Percentiles rank a stretch among this genome's conserved stretches.
Conservation (phyloP, 805 yeast genomes). For the Candida vartiovaarae region DNA sequence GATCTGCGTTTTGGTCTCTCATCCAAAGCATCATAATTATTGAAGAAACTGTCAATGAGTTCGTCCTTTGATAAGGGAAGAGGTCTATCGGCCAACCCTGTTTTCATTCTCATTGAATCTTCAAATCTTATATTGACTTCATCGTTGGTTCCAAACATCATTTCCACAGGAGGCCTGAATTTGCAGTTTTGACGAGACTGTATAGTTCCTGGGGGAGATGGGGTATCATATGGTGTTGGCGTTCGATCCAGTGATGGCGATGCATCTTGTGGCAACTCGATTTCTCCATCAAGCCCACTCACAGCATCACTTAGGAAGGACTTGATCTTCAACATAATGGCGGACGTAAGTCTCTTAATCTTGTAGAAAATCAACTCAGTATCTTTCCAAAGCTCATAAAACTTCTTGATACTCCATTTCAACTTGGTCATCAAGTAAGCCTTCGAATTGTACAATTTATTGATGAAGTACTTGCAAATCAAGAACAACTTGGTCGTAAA, state of each 20-base stretch:
- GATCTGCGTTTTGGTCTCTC: neutral
- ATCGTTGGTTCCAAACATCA: no score
- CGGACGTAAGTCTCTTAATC: conserved; percentile 1
- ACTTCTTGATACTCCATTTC: conserved; percentile 1
- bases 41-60: conserved; percentile 6
- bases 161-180: no score
- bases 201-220: neutral
- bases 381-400: conserved; percentile 5
- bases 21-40: conserved; percentile 8
- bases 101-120: conserved; percentile 2
- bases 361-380: conserved; percentile 6
- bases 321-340: neutral
- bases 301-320: conserved; percentile 5
- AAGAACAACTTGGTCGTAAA: neutral
- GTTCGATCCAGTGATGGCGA: neutral
- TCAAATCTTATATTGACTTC: neutral
- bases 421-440: neutral
- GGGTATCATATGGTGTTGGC: neutral
- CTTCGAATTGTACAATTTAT: neutral
- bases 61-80: conserved; percentile 3
- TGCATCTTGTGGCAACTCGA: neutral
- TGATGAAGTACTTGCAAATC: neutral
- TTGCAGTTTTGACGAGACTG: no score
- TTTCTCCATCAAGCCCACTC: neutral
- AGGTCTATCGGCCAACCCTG: neutral